phyloP scores from a whole-genome alignment of 805 yeast species.

The Candida montana region DNA sequence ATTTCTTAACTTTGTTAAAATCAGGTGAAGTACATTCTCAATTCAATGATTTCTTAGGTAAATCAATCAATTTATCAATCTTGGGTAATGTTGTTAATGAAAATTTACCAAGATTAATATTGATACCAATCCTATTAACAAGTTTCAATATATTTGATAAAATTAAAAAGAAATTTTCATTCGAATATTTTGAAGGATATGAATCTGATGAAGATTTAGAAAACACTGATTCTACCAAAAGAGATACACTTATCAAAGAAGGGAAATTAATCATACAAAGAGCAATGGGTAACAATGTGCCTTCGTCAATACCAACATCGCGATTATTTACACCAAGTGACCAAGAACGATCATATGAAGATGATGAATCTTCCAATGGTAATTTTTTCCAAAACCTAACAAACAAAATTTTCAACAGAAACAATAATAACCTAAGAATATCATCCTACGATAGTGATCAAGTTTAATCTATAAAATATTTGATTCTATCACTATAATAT shows the following conservation, averaged over 20 bases:
- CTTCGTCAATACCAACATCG: neutral
- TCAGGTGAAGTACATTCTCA: conserved; percentile 40
- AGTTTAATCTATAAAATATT: no score
- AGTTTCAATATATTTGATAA: conserved; percentile 63
- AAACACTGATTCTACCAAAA: conserved; percentile 15
- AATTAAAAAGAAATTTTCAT: conserved; percentile 32
- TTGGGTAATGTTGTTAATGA: conserved; percentile 67
- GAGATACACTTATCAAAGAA: conserved; percentile 17
- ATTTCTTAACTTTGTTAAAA: conserved; percentile 60
- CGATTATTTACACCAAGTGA: neutral
- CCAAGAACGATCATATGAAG: neutral
- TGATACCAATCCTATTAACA: conserved; percentile 66
- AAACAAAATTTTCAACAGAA: no score
- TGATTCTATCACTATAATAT: no score
- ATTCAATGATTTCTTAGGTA: conserved; percentile 72
- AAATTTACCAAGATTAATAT: conserved; percentile 67
- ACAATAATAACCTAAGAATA: no score
- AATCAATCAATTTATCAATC: conserved; percentile 69
- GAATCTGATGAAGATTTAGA: conserved; percentile 33
- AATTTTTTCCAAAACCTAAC: no score
- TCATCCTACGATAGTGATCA: neutral
- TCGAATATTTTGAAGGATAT: conserved; percentile 30
- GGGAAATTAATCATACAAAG: conserved; percentile 23
- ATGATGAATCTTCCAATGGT: neutral
- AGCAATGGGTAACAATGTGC: conserved; percentile 11